Evolutionary conservation across 2,329 filamentous ascomycete species (phyloP).

Genomic region (Myriosclerotinia duriaeana): DNA sequence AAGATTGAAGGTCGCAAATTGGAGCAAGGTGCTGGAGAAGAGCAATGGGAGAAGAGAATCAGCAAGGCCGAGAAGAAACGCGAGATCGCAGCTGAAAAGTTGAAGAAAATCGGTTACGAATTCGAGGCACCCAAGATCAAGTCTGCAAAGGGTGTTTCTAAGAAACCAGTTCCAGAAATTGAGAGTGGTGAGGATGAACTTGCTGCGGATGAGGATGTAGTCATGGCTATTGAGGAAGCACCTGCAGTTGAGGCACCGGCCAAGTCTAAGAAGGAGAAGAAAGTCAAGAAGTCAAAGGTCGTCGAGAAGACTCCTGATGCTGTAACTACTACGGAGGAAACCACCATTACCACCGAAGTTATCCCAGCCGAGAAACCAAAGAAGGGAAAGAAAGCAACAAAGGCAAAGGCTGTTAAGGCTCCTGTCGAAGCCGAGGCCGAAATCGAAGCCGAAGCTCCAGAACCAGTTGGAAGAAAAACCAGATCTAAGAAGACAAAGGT

Average conservation of each 20-base stretch:
- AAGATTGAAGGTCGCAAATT: constrained; percentile 77
- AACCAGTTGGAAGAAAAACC: constrained; percentile 8
- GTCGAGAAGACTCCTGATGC: constrained; percentile 25
- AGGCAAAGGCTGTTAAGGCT: constrained; percentile 6
- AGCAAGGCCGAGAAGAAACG: constrained; percentile 71
- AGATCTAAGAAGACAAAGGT: constrained; percentile 11
- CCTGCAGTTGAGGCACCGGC: constrained; percentile 25
- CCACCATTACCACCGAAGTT: constrained; percentile 45
- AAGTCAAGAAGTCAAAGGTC: constrained; percentile 33
- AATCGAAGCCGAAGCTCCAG: neutral
- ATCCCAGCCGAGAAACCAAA: constrained; percentile 35
- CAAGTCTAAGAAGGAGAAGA: constrained; percentile 31
- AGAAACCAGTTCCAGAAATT: constrained; percentile 39
- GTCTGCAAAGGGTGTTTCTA: constrained; percentile 53
- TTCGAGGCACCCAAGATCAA: constrained; percentile 74
- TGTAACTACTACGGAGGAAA: constrained; percentile 37
- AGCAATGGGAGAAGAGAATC: constrained; percentile 76
- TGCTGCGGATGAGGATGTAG: constrained; percentile 24
- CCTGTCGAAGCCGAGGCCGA: constrained; percentile 3
- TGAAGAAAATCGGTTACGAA: constrained; percentile 81
- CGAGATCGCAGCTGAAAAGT: constrained; percentile 65
- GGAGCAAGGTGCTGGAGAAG: constrained; percentile 69
- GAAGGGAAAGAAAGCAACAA: constrained; percentile 41
- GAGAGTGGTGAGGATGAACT: constrained; percentile 31
- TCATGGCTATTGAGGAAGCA: constrained; percentile 40